Conservation (phyloP, 352 stramenopile species). For the Globisporangium lucens region DNA sequence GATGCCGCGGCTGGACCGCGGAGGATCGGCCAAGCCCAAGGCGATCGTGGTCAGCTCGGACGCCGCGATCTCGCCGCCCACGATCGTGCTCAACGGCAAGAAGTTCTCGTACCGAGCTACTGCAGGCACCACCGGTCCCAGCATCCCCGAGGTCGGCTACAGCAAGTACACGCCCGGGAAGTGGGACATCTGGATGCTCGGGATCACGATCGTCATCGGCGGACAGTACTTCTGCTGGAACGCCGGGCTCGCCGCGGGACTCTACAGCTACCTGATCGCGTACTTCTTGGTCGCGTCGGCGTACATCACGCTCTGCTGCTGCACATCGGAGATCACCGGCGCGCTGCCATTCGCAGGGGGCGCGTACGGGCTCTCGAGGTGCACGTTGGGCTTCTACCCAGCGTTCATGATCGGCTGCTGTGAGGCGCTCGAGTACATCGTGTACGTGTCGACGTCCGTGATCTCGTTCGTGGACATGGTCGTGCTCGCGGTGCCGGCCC, state of each 20-base stretch:
- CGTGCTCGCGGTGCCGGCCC: background rate
- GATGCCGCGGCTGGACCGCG: background rate
- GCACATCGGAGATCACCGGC: constrained; percentile 27
- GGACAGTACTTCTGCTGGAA: constrained; percentile 42
- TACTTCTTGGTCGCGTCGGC: constrained; percentile 21
- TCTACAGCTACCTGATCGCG: constrained; percentile 21
- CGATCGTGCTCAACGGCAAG: background rate
- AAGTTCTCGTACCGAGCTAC: too few relatives aligned
- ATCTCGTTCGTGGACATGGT: constrained; percentile 22
- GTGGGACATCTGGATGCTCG: constrained; percentile 51
- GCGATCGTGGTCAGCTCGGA: constrained; percentile 10
- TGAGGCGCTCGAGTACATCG: constrained; percentile 38
- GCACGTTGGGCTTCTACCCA: constrained; percentile 16
- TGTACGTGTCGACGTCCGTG: constrained; percentile 34
- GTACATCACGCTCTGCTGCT: constrained; percentile 30
- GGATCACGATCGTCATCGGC: constrained; percentile 32
- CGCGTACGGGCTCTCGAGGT: constrained; percentile 8
- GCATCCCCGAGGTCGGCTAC: background rate
- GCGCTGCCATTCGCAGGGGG: constrained; percentile 30
- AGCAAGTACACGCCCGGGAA: background rate
- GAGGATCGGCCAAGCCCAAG: constrained; percentile 2
- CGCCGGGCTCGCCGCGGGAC: constrained; percentile 22
- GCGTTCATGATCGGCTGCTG: constrained; percentile 35
- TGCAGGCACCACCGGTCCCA: too few relatives aligned
- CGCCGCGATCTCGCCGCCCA: background rate